These are phyloP conservation scores for Diaporthe batatas DNA, from an alignment of 2,329 filamentous ascomycete genomes.

Conservation along the genomic window DNA sequence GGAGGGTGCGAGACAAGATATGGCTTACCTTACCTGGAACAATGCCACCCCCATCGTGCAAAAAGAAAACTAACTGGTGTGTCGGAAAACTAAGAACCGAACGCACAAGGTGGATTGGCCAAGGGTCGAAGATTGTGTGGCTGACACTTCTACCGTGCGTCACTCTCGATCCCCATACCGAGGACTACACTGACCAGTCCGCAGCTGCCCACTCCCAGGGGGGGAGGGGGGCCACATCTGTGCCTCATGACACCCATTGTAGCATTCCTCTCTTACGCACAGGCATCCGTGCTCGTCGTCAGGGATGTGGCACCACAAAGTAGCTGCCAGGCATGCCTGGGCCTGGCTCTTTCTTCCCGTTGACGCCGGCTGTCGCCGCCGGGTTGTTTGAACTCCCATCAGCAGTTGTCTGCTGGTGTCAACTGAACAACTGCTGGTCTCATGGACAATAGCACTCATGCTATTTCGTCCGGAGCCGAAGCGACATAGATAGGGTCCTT, in stretches of 20 bases:
- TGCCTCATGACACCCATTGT: constrained; percentile 28
- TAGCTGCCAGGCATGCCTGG: constrained; percentile 17
- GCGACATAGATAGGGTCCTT: constrained; percentile 5
- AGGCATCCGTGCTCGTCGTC: constrained; percentile 30
- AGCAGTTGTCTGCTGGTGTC: constrained; percentile 24
- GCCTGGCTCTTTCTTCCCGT: constrained; percentile 6
- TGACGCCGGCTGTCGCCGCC: neutral
- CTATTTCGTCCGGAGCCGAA: constrained; percentile 32
- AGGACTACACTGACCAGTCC: constrained; percentile 28
- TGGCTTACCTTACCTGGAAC: constrained; percentile 14
- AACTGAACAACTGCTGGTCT: constrained; percentile 21
- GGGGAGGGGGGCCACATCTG: neutral
- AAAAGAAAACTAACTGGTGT: constrained; percentile 5
- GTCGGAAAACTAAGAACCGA: constrained; percentile 27
- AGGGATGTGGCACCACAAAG: constrained; percentile 24
- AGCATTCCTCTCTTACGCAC: constrained; percentile 18
- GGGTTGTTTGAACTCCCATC: constrained; percentile 18
- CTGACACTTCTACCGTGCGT: constrained; percentile 31
- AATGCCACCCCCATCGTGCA: constrained; percentile 18
- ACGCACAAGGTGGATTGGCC: constrained; percentile 16
- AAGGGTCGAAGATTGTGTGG: constrained; percentile 28
- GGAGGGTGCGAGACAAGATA: constrained; percentile 17
- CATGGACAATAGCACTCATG: constrained; percentile 16
- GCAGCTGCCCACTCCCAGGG: constrained; percentile 17
- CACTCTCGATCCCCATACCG: constrained; percentile 22